A percentile compares a stretch with the other conserved stretches of the same genome.
Conservation (phyloP, 2,329 filamentous ascomycete species). For the Fusarium nelsonii region DNA sequence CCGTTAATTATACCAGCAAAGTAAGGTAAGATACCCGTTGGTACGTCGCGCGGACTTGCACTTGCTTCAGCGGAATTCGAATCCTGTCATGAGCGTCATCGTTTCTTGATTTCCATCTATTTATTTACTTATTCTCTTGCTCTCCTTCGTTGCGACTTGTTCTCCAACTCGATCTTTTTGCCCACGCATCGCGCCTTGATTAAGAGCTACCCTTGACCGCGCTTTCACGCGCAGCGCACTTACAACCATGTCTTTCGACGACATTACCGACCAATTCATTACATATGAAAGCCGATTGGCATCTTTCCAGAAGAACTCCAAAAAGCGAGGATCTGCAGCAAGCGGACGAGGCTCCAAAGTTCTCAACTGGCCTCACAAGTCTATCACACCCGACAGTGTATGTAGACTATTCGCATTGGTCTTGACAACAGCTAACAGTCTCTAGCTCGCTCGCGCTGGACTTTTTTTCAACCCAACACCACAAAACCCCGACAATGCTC, state of each 20-base stretch:
- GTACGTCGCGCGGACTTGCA: conserved; percentile 17
- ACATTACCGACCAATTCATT: conserved; percentile 62
- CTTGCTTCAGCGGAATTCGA: conserved; percentile 7
- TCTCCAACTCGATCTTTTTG: conserved; percentile 3
- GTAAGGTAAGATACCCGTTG: conserved; percentile 3
- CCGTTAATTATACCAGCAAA: conserved; percentile 1
- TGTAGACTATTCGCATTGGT: conserved; percentile 12
- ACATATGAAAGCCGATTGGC: conserved; percentile 82
- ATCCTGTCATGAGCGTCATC: conserved; percentile 39
- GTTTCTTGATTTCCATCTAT: conserved; percentile 27
- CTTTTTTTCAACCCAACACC: conserved; percentile 87
- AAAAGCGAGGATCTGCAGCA: conserved; percentile 77
- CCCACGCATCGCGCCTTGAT: conserved; percentile 40
- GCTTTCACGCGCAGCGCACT: conserved; percentile 39
- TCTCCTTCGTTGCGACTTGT: conserved; percentile 23
- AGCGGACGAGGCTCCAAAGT: conserved; percentile 65
- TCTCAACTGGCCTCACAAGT: conserved; percentile 80
- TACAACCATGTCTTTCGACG: conserved; percentile 51
- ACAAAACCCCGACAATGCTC: conserved; percentile 85
- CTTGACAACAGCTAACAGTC: conserved; percentile 40
- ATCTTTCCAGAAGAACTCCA: conserved; percentile 78
- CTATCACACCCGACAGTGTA: conserved; percentile 52
- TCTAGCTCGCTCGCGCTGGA: conserved; percentile 86
- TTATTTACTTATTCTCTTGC: neutral
- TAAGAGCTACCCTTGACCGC: conserved; percentile 28